Conservation (phyloP, 371 early-diverging fungal species). For the Coemansia sp. region DNA sequence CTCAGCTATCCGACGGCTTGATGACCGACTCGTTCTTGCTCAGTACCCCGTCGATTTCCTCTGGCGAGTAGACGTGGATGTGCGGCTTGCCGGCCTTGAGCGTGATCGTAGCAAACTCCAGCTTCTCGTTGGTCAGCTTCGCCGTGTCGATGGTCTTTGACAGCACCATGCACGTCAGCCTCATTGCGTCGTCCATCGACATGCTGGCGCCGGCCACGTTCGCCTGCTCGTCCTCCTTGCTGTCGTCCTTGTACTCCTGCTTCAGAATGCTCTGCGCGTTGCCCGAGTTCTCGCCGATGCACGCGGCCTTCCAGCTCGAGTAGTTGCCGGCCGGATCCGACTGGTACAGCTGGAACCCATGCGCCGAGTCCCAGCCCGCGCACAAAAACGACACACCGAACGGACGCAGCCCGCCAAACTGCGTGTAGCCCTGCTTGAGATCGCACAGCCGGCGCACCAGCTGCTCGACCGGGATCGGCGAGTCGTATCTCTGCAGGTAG, state of each 20-base stretch:
- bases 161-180: slow-evolving; percentile 87
- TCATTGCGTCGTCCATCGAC: slow-evolving; percentile 84
- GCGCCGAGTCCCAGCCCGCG: slow-evolving; percentile 90
- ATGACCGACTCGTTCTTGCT: slow-evolving; percentile 36
- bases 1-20: slow-evolving; percentile 34
- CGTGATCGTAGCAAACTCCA: slow-evolving; percentile 81
- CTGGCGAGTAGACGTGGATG: slow-evolving; percentile 62
- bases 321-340: slow-evolving; percentile 99
- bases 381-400: slow-evolving; percentile 99
- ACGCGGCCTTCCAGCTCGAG: slow-evolving; percentile 97
- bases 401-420: slow-evolving; percentile 97
- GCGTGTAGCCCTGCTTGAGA: slow-evolving; percentile 98
- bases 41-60: slow-evolving; percentile 75
- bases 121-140: slow-evolving; percentile 83
- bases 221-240: slow-evolving; percentile 22
- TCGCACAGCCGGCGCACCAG: slow-evolving; percentile 95
- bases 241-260: slow-evolving; percentile 91
- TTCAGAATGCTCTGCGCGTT: slow-evolving; percentile 91
- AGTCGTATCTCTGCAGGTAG: slow-evolving; percentile 83
- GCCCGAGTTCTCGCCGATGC: slow-evolving; percentile 94
- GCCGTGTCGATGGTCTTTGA: slow-evolving; percentile 96
- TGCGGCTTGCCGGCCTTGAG: slow-evolving; percentile 58
- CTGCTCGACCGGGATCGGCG: slow-evolving; percentile 89
- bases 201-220: slow-evolving; percentile 46
- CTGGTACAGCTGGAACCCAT: slow-evolving; percentile 96